These are phyloP conservation scores for Boletales sp. DNA, from an alignment of 768 basidiomycete genomes.

Conservation along the genomic window DNA sequence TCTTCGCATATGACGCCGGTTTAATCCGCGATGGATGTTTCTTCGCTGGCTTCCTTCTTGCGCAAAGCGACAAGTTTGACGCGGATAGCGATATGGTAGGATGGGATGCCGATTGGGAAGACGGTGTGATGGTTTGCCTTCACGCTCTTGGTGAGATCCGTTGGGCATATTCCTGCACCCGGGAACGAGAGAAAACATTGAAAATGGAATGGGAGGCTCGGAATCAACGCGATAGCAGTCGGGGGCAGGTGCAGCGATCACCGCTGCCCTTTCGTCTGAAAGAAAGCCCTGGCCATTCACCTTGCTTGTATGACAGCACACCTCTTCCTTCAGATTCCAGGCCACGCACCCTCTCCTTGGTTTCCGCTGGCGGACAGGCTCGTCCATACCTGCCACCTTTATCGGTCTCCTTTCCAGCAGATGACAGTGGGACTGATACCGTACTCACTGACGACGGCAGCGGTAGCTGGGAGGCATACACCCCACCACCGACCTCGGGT, in stretches of 20 bases:
- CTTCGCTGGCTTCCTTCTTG: conserved; percentile 78
- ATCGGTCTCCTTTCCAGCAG: conserved; percentile 34
- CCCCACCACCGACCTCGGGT: conserved; percentile 55
- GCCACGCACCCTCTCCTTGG: conserved; percentile 25
- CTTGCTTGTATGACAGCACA: conserved; percentile 18
- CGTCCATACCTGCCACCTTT: conserved; percentile 50
- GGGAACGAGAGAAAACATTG: conserved; percentile 66
- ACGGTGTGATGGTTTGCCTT: conserved; percentile 50
- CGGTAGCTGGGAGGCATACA: conserved; percentile 59
- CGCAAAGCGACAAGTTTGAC: conserved; percentile 44
- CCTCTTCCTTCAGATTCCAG: conserved; percentile 17
- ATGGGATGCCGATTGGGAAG: conserved; percentile 30
- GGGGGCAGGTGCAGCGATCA: conserved; percentile 21
- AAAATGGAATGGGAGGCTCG: conserved; percentile 44
- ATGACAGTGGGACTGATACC: conserved; percentile 53
- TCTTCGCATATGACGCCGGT: conserved; percentile 85
- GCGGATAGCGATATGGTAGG: conserved; percentile 14
- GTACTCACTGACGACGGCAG: conserved; percentile 46
- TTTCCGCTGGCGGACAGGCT: conserved; percentile 35
- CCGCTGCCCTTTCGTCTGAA: conserved; percentile 22
- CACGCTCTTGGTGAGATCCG: conserved; percentile 76
- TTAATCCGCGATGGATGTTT: conserved; percentile 87
- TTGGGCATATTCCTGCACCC: conserved; percentile 75
- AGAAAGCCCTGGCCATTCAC: conserved; percentile 27
- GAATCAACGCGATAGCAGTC: conserved; percentile 29